A percentile compares a stretch with the other conserved stretches of the same genome.
phyloP scores from a whole-genome alignment of 176 grass and related monocot species.

The Phoenix dactylifera region DNA sequence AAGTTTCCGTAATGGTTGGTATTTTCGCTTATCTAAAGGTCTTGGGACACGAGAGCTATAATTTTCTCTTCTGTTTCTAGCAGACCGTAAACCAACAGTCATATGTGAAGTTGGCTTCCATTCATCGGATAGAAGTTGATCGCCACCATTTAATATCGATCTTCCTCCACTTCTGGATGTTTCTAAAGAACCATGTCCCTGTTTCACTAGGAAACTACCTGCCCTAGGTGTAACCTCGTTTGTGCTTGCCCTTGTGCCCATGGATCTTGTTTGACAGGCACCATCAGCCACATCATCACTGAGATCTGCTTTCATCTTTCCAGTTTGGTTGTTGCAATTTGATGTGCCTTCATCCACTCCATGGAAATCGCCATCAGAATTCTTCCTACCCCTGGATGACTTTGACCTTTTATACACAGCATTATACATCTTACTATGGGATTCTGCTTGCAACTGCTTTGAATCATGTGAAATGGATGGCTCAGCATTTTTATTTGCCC shows the following conservation, averaged over 20 bases:
- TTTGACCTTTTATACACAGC: slow-evolving; percentile 77
- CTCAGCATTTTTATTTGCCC: slow-evolving; percentile 22
- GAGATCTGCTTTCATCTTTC: slow-evolving; percentile 38
- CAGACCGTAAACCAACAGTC: slow-evolving; percentile 62
- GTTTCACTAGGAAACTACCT: slow-evolving; percentile 33
- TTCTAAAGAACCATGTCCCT: slow-evolving; percentile 41
- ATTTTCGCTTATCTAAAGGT: slow-evolving; percentile 42
- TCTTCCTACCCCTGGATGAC: slow-evolving; percentile 42
- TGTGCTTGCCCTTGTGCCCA: slow-evolving; percentile 27
- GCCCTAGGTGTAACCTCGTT: slow-evolving; percentile 16
- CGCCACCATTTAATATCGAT: slow-evolving; percentile 22
- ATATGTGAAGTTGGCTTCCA: slow-evolving; percentile 49
- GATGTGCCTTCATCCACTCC: slow-evolving; percentile 61
- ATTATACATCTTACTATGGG: slow-evolving; percentile 30
- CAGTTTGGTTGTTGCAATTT: slow-evolving; percentile 48
- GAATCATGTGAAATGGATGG: slow-evolving; percentile 35
- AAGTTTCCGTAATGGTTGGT: slow-evolving; percentile 37
- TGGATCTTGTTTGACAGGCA: slow-evolving; percentile 37
- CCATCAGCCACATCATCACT: slow-evolving; percentile 41
- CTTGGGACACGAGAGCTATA: slow-evolving; percentile 35
- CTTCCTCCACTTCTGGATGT: slow-evolving; percentile 72
- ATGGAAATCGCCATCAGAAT: slow-evolving; percentile 35
- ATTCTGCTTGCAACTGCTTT: slow-evolving; percentile 7
- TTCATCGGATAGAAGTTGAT: slow-evolving; percentile 32
- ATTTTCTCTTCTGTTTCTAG: slow-evolving; percentile 73